Base-by-base conservation (phyloP, 306 rosid genomes). In the Quercus ilex region DNA sequence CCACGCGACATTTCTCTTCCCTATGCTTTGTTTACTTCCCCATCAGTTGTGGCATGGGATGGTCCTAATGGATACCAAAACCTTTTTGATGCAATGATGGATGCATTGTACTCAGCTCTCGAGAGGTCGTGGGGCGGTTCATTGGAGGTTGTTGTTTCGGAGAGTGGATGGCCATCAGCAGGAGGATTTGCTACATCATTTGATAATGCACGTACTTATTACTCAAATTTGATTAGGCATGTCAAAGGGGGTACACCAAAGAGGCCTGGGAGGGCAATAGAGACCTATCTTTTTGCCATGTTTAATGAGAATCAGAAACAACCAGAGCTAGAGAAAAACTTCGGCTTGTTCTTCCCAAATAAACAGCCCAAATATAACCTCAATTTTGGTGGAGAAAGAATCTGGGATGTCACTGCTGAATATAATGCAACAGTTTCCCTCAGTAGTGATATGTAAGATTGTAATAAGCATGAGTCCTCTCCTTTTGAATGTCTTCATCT, bases 101-200 rank as follows among this genome's bases (percentile, higher is more conserved):
- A 91, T 70, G 3, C 87, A 0, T 59, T 91, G 31, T 84, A 86
- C 69, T 88, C 94, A 1, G 88, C 92, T 0, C 74, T 91, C 21
- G 97, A 91, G 71, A 79, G 80, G 25, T 86, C 88, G 0, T 41
- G 84, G 38, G 91, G 89, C 8, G 92, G 87, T 59, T 74, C 79
- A 19, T 80, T 91, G 26, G 80, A 79, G 71, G 91, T 89, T 20
- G 93, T 91, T 4, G 91, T 91, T 2, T 89, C 97, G 0, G 94
- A 91, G 69, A 89, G 87, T 30, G 97, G 92, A 0, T 91, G 97
- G 97, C 97, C 92, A 1, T 89, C 92, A 0, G 92, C 79, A 0
- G 94, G 94, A 9, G 97, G 56, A 1, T 35, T 71, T 65, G 92
- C 52, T 1, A 31, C 94, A 5, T 30, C 91, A 0, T 51, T 67